A percentile compares a stretch with the other conserved stretches of the same genome.
Conservation (phyloP, 192 early-diverging fungal genomes). For the Umbelopsis isabellina region DNA sequence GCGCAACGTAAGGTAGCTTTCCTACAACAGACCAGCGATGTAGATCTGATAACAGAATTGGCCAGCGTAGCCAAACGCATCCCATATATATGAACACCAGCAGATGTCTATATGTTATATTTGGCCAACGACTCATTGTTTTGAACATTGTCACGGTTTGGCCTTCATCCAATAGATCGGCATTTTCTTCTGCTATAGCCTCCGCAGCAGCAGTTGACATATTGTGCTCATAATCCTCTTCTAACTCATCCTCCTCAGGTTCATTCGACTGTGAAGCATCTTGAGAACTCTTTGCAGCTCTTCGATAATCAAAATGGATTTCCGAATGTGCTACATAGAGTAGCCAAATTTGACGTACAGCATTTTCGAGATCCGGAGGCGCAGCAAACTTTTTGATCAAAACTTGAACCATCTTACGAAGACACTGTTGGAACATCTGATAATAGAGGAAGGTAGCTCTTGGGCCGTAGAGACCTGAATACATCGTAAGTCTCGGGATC, state of each 20-base stretch:
- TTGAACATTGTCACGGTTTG: neutral
- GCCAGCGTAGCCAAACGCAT: slow-evolving; percentile 28
- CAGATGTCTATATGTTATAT: neutral
- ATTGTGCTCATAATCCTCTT: slow-evolving; percentile 5
- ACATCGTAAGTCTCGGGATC: too few relatives aligned
- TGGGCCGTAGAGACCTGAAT: slow-evolving; percentile 23
- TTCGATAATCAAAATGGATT: slow-evolving; percentile 3
- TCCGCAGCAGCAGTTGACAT: neutral
- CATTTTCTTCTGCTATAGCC: neutral
- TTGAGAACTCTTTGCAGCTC: neutral
- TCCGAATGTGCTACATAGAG: slow-evolving; percentile 25
- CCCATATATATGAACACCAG: slow-evolving; percentile 28
- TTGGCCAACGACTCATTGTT: neutral
- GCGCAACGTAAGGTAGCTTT: slow-evolving; percentile 23
- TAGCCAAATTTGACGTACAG: slow-evolving; percentile 43
- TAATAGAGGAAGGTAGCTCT: slow-evolving; percentile 3
- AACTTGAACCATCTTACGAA: slow-evolving; percentile 18
- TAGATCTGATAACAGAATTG: slow-evolving; percentile 29
- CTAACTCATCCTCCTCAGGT: neutral
- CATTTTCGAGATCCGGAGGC: slow-evolving; percentile 33
- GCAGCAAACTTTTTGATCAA: slow-evolving; percentile 32
- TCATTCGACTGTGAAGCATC: neutral
- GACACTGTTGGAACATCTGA: slow-evolving; percentile 25
- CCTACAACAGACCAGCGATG: slow-evolving; percentile 26
- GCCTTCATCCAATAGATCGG: neutral